phyloP scores from a whole-genome alignment of 2,329 filamentous ascomycete genomes.

The Trichocomaceae sp. region DNA sequence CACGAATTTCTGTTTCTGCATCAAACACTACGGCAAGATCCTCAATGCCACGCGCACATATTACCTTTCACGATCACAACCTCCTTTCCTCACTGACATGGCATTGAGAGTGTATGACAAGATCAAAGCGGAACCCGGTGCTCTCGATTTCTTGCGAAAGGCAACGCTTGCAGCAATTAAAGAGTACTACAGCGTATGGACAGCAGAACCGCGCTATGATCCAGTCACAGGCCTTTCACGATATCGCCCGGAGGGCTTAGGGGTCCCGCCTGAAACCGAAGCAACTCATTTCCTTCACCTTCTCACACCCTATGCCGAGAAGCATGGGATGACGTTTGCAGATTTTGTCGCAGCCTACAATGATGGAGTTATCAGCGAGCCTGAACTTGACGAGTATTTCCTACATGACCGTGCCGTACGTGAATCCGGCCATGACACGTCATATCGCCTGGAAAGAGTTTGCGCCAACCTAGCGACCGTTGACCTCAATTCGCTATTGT shows the following conservation, averaged over 20 bases:
- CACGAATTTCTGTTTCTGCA: constrained; percentile 93
- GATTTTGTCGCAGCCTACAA: constrained; percentile 91
- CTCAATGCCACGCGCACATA: constrained; percentile 95
- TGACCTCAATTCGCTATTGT: constrained; percentile 87
- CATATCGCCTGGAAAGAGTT: constrained; percentile 82
- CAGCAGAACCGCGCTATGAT: constrained; percentile 68
- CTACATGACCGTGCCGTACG: constrained; percentile 91
- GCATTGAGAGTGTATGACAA: constrained; percentile 86
- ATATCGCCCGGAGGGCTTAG: constrained; percentile 75
- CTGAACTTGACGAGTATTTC: constrained; percentile 91
- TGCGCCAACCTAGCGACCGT: constrained; percentile 87
- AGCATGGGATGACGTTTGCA: constrained; percentile 72
- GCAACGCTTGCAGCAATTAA: constrained; percentile 90
- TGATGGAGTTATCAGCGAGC: constrained; percentile 65
- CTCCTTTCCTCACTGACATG: constrained; percentile 97
- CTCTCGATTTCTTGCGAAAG: constrained; percentile 71
- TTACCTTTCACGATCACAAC: constrained; percentile 89
- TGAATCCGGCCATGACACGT: constrained; percentile 94
- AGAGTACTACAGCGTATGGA: constrained; percentile 90
- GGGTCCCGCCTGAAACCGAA: constrained; percentile 88
- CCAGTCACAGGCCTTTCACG: constrained; percentile 70
- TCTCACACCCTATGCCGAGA: constrained; percentile 72
- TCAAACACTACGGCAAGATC: constrained; percentile 97
- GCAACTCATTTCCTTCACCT: constrained; percentile 80
- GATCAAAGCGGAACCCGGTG: constrained; percentile 77